Evolutionary conservation across 2,329 filamentous ascomycete species (phyloP).

Genomic region (Colletotrichum viniferum): DNA sequence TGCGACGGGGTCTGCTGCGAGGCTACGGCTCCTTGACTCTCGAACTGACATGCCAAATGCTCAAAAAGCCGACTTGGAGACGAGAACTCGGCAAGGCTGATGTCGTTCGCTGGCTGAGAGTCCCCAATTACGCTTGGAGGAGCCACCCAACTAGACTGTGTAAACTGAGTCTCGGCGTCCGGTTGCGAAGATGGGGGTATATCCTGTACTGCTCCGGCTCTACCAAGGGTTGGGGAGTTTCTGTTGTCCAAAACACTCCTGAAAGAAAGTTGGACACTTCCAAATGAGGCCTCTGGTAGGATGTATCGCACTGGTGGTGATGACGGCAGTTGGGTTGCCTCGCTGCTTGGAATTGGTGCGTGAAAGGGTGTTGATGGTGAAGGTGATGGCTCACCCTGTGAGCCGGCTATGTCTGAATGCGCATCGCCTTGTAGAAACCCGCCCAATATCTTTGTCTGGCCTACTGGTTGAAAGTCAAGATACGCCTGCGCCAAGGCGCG

Average conservation of each 20-base stretch:
- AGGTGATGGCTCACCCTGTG: background rate
- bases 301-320: background rate
- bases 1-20: background rate
- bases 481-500: constrained; percentile 56
- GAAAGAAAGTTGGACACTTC: constrained; percentile 46
- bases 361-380: constrained; percentile 5
- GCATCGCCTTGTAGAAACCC: background rate
- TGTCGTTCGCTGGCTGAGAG: constrained; percentile 51
- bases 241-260: constrained; percentile 48
- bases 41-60: constrained; percentile 32
- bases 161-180: background rate
- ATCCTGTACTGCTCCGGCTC: background rate
- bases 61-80: constrained; percentile 58
- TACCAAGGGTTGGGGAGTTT: constrained; percentile 32
- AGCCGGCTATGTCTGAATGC: background rate
- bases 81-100: constrained; percentile 34
- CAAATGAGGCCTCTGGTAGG: constrained; percentile 7
- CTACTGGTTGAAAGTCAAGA: constrained; percentile 46
- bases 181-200: background rate
- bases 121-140: constrained; percentile 59
- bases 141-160: constrained; percentile 39
- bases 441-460: constrained; percentile 7
- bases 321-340: background rate
- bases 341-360: background rate
- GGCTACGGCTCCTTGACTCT: background rate